phyloP scores from a whole-genome alignment of 495 filamentous ascomycete species.

The Lophium mytilinum region DNA sequence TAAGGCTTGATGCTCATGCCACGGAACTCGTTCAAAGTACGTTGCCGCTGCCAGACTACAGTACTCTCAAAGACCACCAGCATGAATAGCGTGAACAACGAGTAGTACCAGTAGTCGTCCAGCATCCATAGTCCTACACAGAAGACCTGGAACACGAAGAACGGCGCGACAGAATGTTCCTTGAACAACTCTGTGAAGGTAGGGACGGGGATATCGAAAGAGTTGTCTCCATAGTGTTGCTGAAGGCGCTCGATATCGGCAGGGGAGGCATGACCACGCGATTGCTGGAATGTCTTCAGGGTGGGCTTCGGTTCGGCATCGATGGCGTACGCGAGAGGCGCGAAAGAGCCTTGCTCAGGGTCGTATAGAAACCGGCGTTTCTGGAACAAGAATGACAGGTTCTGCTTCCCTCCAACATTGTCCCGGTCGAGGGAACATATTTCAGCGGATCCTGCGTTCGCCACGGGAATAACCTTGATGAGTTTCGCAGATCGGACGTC shows the following conservation, averaged over 20 bases:
- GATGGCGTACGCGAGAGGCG: slow-evolving; percentile 74
- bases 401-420: slow-evolving; percentile 63
- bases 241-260: slow-evolving; percentile 68
- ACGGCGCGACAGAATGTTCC: slow-evolving; percentile 96
- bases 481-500: slow-evolving; percentile 69
- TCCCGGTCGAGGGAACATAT: slow-evolving; percentile 75
- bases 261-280: slow-evolving; percentile 58
- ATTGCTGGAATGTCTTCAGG: slow-evolving; percentile 69
- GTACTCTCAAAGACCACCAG: slow-evolving; percentile 96
- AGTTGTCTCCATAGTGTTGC: slow-evolving; percentile 93
- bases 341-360: slow-evolving; percentile 58
- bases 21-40: slow-evolving; percentile 93
- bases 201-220: slow-evolving; percentile 95
- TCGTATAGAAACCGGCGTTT: slow-evolving; percentile 93
- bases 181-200: slow-evolving; percentile 93
- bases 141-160: slow-evolving; percentile 99
- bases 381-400: slow-evolving; percentile 89
- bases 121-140: slow-evolving; percentile 98
- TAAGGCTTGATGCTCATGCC: slow-evolving; percentile 99
- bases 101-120: slow-evolving; percentile 99
- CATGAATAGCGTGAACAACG: slow-evolving; percentile 97
- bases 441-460: slow-evolving; percentile 82
- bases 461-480: slow-evolving; percentile 88
- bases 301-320: slow-evolving; percentile 74
- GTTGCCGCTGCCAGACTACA: slow-evolving; percentile 97